phyloP scores from a whole-genome alignment of 2,329 filamentous ascomycete species.

The Botrytis galanthina region DNA sequence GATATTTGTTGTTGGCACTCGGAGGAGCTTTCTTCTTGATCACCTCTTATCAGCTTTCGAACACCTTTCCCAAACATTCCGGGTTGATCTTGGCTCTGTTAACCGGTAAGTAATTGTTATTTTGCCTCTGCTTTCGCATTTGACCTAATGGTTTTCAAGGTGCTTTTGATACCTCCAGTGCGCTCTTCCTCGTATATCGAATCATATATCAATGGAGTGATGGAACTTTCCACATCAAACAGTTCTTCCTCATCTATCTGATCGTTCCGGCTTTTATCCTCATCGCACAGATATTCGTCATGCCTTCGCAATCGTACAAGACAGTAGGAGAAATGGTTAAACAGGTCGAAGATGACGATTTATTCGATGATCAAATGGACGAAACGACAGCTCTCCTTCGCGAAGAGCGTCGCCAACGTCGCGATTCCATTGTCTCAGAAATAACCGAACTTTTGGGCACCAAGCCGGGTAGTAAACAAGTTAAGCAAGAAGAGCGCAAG shows the following conservation, averaged over 20 bases:
- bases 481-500: constrained; percentile 65
- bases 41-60: constrained; percentile 79
- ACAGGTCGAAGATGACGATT: constrained; percentile 58
- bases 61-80: constrained; percentile 74
- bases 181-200: constrained; percentile 72
- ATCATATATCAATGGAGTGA: constrained; percentile 62
- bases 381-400: constrained; percentile 43
- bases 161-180: constrained; percentile 80
- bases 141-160: constrained; percentile 37
- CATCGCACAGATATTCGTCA: constrained; percentile 64
- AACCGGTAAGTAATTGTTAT: constrained; percentile 47
- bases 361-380: constrained; percentile 55
- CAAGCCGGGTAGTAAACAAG: constrained; percentile 60
- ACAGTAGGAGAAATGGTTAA: constrained; percentile 79
- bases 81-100: constrained; percentile 77
- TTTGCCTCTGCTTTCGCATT: background rate
- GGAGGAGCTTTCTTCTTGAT: constrained; percentile 82
- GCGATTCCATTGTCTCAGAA: constrained; percentile 51
- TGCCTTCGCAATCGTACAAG: constrained; percentile 78
- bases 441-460: constrained; percentile 73
- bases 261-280: constrained; percentile 66
- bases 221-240: constrained; percentile 57
- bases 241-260: constrained; percentile 73
- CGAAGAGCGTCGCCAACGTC: constrained; percentile 50
- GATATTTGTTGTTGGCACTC: constrained; percentile 73